Evolutionary conservation across 139 green algal genomes (phyloP), one percentile per base, ranked within the genome.

Genomic region (Auxenochlorella pyrenoidosa): DNA sequence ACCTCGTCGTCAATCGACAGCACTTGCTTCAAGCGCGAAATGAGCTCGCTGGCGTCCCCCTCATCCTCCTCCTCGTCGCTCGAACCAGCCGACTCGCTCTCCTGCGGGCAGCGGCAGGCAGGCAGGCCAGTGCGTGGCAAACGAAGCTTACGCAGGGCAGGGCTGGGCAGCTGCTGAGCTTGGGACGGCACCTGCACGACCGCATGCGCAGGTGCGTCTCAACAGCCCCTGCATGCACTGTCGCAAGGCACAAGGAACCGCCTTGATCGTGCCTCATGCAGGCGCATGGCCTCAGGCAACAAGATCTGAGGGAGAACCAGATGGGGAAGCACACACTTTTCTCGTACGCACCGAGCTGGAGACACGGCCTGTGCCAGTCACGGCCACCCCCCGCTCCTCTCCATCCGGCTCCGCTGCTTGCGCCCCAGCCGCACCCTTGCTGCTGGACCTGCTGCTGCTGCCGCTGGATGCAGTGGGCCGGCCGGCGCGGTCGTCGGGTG

Each of bases 1-100:
- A n/a, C 16, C 21, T 79, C 82, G 1, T 86, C 82, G 26, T 22
- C 47, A 3, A 86, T 44, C n/a, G 82, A 79, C 32, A 86, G 82
- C 66, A 78, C 59, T 18, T 70, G n/a, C 80, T 41, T 40, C 30
- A 85, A 40, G 8, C 63, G 60, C 24, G 40, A 28, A 1, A 76
- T 41, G 24, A 85, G 63, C 2, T 51, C 79, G 5, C 22, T 60
- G 60, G 28, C 63, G 26, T 84, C 58, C 0, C 22, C 79, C 41
- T 44, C 80, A n/a, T 72, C 63, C 2, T 73, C 63, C 2, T 73
- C 79, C 34, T 73, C 79, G 32, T 84, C 47, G 19, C 34, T 36
- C 8, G 63, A 71, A 2, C 2, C 41, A n/a, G 15, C 75, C 43
- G 3, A 8, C 43, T 8, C 43, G 75, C 43, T 40, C 12, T 60